These are phyloP conservation scores for Diplocarpon rosae DNA, from an alignment of 2,329 filamentous ascomycete species.

Conservation along the genomic window DNA sequence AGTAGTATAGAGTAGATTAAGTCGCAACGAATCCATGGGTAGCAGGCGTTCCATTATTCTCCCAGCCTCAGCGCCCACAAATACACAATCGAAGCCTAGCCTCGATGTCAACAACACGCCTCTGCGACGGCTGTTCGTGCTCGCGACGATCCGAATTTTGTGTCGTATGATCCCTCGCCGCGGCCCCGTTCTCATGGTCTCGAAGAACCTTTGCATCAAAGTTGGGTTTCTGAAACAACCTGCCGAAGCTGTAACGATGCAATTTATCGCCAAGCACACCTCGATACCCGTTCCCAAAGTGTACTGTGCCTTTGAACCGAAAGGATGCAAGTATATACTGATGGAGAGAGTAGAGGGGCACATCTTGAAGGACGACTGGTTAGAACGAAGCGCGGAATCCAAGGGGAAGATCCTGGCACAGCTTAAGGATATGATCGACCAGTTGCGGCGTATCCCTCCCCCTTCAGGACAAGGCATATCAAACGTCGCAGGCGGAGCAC, in stretches of 20 bases:
- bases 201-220: slow-evolving; percentile 13
- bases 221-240: slow-evolving; percentile 10
- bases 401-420: slow-evolving; percentile 29
- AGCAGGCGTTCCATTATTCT: no score
- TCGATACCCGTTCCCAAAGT: slow-evolving; percentile 30
- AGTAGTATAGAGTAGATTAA: no score
- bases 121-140: slow-evolving; percentile 11
- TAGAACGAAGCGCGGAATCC: slow-evolving; percentile 24
- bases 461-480: slow-evolving; percentile 21
- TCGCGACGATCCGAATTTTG: slow-evolving; percentile 9
- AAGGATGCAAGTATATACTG: slow-evolving; percentile 28
- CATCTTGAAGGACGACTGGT: slow-evolving; percentile 27
- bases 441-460: slow-evolving; percentile 27
- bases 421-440: slow-evolving; percentile 21
- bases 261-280: slow-evolving; percentile 29
- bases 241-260: slow-evolving; percentile 24
- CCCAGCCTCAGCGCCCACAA: slow-evolving; percentile 6
- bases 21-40: no score
- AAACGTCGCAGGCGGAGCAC: slow-evolving; percentile 26
- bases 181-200: slow-evolving; percentile 10
- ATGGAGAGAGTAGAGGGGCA: slow-evolving; percentile 32
- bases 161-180: slow-evolving; percentile 6
- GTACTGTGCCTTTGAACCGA: slow-evolving; percentile 27
- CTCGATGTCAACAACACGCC: slow-evolving; percentile 13
- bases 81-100: slow-evolving; percentile 4